phyloP scores from a whole-genome alignment of 495 filamentous ascomycete genomes.

The Ascobolus immersus region DNA sequence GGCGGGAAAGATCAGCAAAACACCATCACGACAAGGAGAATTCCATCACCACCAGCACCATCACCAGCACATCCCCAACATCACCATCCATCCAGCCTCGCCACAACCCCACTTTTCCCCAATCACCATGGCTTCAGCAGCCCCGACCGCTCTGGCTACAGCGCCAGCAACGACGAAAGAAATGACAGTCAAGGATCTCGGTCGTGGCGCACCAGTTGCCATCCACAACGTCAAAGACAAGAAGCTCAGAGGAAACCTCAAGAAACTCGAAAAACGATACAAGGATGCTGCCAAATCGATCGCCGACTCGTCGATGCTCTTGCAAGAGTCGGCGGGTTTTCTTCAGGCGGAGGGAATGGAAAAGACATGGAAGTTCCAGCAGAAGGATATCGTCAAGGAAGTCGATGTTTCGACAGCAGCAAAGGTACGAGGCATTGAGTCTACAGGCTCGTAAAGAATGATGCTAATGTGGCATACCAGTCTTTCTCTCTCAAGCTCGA shows the following conservation, averaged over 20 bases:
- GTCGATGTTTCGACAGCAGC: conserved; percentile 63
- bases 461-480: conserved; percentile 2
- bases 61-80: no score
- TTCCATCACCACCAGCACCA: no score
- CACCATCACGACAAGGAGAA: no score
- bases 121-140: no score
- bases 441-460: no score
- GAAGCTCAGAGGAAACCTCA: conserved; percentile 63
- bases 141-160: no score
- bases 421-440: conserved; percentile 25
- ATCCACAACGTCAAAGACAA: conserved; percentile 44
- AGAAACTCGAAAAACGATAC: conserved; percentile 52
- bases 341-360: conserved; percentile 83
- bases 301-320: conserved; percentile 82
- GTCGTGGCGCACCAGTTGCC: conserved; percentile 45
- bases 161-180: neutral
- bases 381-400: conserved; percentile 54
- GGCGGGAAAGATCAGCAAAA: no score
- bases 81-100: no score
- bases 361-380: conserved; percentile 68
- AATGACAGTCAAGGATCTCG: no score
- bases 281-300: conserved; percentile 54
- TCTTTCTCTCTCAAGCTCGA: conserved; percentile 71
- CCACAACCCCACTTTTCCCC: no score
- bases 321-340: conserved; percentile 68